Conservation (phyloP, 2,329 filamentous ascomycete species). For the Penicillium sp. region DNA sequence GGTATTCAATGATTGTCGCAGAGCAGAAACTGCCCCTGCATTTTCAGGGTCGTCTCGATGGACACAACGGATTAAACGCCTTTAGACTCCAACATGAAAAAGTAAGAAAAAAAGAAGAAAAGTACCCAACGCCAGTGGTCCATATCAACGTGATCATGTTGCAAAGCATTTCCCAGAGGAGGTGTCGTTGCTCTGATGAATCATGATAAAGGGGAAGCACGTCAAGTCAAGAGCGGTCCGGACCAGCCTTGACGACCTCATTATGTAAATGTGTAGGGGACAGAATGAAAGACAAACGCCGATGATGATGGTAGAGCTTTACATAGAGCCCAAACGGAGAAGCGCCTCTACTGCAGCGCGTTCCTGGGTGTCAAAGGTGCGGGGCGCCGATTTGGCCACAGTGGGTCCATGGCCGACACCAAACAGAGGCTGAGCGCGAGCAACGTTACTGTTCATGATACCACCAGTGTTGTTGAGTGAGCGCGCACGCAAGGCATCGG, state of each 20-base stretch:
- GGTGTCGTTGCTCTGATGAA: slow-evolving; percentile 7
- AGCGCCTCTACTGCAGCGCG: slow-evolving; percentile 48
- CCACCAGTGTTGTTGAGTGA: slow-evolving; percentile 48
- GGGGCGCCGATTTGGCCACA: slow-evolving; percentile 40
- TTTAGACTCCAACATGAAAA: neutral
- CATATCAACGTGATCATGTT: slow-evolving; percentile 7
- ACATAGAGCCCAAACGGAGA: slow-evolving; percentile 47
- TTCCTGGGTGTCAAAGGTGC: slow-evolving; percentile 40
- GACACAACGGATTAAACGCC: neutral
- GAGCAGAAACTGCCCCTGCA: neutral
- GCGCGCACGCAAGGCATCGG: slow-evolving; percentile 71
- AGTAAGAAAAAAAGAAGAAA: neutral
- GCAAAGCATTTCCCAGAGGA: slow-evolving; percentile 5
- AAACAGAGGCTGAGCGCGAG: slow-evolving; percentile 19
- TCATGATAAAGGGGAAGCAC: slow-evolving; percentile 11
- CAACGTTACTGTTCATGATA: slow-evolving; percentile 32
- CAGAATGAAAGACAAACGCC: slow-evolving; percentile 20
- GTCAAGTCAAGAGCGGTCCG: slow-evolving; percentile 20
- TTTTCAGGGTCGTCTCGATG: neutral
- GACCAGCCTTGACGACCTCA: slow-evolving; percentile 26
- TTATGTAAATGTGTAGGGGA: slow-evolving; percentile 13
- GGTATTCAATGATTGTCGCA: slow-evolving; percentile 2
- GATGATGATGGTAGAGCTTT: slow-evolving; percentile 28
- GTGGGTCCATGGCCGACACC: slow-evolving; percentile 31
- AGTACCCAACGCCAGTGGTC: slow-evolving; percentile 2